Percentiles rank a stretch among this genome's conserved stretches.
These are phyloP conservation scores for Penicillium glabrum DNA, from an alignment of 2,329 filamentous ascomycete genomes.

Conservation along the genomic window DNA sequence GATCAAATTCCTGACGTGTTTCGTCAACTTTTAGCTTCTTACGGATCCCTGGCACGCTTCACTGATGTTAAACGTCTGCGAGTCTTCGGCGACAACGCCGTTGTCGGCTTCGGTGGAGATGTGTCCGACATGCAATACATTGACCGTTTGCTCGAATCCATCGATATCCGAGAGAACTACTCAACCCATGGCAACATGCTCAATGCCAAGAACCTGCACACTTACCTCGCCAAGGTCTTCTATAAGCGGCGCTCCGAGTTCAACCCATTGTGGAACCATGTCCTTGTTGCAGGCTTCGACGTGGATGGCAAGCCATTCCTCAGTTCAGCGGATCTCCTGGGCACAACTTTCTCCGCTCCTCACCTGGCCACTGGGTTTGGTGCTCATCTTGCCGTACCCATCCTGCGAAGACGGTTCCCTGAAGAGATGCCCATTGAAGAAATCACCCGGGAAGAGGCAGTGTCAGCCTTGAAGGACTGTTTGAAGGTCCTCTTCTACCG, in stretches of 20 bases:
- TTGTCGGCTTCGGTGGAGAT: conserved; percentile 94
- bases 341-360: conserved; percentile 85
- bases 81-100: conserved; percentile 76
- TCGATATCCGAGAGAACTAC: conserved; percentile 89
- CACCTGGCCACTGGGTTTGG: conserved; percentile 93
- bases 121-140: conserved; percentile 99
- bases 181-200: conserved; percentile 58
- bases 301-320: conserved; percentile 80
- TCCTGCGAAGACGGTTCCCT: conserved; percentile 79
- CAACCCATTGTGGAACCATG: conserved; percentile 95
- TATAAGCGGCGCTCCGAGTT: conserved; percentile 94
- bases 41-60: conserved; percentile 95
- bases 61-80: conserved; percentile 94
- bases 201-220: conserved; percentile 92
- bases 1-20: not conserved
- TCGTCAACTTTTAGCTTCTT: conserved; percentile 68
- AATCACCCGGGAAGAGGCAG: conserved; percentile 74
- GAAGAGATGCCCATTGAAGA: conserved; percentile 75
- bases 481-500: conserved; percentile 99
- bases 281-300: conserved; percentile 88
- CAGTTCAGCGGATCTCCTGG: conserved; percentile 85
- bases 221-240: conserved; percentile 92
- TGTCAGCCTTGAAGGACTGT: conserved; percentile 82
- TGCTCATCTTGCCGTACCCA: conserved; percentile 86
- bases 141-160: conserved; percentile 80